Evolutionary conservation across 306 rosid species (phyloP).

Genomic region (Vigna trinervia): DNA sequence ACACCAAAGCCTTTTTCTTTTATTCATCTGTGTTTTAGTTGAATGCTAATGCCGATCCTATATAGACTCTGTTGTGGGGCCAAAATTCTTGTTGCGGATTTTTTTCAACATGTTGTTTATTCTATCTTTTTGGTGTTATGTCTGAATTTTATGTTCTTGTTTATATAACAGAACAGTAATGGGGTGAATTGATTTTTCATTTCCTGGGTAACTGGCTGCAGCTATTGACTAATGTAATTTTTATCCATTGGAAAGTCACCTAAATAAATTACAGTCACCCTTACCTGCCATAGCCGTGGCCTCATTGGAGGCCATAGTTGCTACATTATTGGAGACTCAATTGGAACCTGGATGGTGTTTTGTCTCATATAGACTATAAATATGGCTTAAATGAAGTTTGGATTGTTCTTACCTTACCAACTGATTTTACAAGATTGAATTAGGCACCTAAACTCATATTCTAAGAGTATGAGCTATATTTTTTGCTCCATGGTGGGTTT

Average conservation of each 20-base stretch:
- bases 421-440: not conserved
- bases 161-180: not conserved
- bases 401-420: not conserved
- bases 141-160: constrained; percentile 9
- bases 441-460: no score
- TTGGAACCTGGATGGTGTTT: not conserved
- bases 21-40: not conserved
- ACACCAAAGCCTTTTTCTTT: not conserved
- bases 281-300: not conserved
- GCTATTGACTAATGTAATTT: constrained; percentile 13
- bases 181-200: constrained; percentile 6
- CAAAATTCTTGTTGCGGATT: not conserved
- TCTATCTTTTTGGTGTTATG: constrained; percentile 1
- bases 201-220: not conserved
- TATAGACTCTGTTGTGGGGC: not conserved
- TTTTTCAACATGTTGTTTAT: not conserved
- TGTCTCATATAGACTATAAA: no score
- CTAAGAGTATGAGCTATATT: not conserved
- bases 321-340: no score
- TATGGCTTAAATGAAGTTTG: no score
- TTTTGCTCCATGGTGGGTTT: not conserved
- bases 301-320: not conserved
- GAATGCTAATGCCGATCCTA: not conserved
- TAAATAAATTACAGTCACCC: not conserved
- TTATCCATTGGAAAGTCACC: not conserved